A percentile compares a stretch with the other conserved stretches of the same genome.
phyloP scores from a whole-genome alignment of 2,329 filamentous ascomycete species.

The Stagonosporopsis chrysanthemi region DNA sequence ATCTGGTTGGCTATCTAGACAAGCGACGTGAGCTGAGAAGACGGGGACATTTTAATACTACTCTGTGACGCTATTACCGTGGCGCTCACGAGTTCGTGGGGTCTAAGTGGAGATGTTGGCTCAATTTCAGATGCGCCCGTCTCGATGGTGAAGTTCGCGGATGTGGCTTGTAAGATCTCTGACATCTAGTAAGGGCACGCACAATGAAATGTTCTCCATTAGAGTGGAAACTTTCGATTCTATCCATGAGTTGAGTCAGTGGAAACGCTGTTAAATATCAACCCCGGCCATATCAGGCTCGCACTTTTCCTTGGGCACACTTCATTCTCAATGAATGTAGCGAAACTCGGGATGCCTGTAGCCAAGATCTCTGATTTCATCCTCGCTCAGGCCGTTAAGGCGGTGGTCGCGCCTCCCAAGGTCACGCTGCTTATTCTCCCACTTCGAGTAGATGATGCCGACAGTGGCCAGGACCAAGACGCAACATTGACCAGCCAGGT shows the following conservation, averaged over 20 bases:
- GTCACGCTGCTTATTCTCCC: conserved; percentile 61
- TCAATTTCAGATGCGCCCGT: no score
- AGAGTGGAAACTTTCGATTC: conserved; percentile 9
- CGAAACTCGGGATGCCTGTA: conserved; percentile 64
- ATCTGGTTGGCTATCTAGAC: no score
- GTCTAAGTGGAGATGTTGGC: no score
- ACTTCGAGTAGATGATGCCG: conserved; percentile 62
- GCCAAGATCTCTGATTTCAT: conserved; percentile 58
- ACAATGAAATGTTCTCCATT: background rate
- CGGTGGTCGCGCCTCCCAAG: conserved; percentile 59
- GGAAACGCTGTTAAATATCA: conserved; percentile 11
- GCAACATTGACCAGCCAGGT: conserved; percentile 59
- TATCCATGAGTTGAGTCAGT: conserved; percentile 19
- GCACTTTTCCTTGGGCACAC: background rate
- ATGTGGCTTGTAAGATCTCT: background rate
- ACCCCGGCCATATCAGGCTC: background rate
- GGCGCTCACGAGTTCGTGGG: no score
- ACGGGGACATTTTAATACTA: no score
- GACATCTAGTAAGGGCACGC: background rate
- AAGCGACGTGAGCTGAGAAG: no score
- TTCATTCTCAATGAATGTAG: conserved; percentile 57
- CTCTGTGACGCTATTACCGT: no score
- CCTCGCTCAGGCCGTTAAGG: conserved; percentile 58
- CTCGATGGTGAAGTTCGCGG: no score
- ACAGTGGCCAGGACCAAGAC: conserved; percentile 56